Percentiles rank a stretch among this genome's conserved stretches.
phyloP scores from a whole-genome alignment of 768 basidiomycete species.

The Russula sp. region DNA sequence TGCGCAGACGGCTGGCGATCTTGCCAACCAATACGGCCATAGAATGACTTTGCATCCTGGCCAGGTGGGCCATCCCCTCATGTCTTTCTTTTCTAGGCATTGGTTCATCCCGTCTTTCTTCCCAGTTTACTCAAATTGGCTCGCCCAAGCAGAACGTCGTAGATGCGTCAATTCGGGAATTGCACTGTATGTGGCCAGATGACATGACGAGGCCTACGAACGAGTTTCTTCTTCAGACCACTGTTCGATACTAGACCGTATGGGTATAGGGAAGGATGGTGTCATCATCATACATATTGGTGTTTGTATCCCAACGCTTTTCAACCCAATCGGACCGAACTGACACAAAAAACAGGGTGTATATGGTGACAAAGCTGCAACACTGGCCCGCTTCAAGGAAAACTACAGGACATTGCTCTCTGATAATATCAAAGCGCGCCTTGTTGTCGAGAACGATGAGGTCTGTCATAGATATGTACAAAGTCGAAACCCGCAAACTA shows the following conservation, averaged over 20 bases:
- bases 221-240: conserved; percentile 41
- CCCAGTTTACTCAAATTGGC: conserved; percentile 65
- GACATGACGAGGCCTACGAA: neutral
- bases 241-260: conserved; percentile 76
- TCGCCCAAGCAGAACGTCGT: conserved; percentile 73
- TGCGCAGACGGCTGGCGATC: conserved; percentile 31
- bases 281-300: conserved; percentile 83
- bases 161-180: conserved; percentile 66
- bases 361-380: conserved; percentile 69
- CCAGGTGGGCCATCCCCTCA: conserved; percentile 33
- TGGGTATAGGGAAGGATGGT: conserved; percentile 75
- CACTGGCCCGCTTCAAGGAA: conserved; percentile 65
- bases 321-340: neutral
- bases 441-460: conserved; percentile 95
- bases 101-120: neutral
- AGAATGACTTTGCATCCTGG: conserved; percentile 85
- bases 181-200: conserved; percentile 40
- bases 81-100: neutral
- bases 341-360: conserved; percentile 41
- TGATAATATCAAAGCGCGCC: conserved; percentile 54
- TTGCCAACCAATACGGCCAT: conserved; percentile 44
- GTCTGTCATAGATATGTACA: conserved; percentile 31
- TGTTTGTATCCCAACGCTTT: conserved; percentile 37
- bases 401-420: conserved; percentile 56
- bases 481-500: neutral